phyloP scores from a whole-genome alignment of 805 yeast species.

The Cephaloascus fragrans region DNA sequence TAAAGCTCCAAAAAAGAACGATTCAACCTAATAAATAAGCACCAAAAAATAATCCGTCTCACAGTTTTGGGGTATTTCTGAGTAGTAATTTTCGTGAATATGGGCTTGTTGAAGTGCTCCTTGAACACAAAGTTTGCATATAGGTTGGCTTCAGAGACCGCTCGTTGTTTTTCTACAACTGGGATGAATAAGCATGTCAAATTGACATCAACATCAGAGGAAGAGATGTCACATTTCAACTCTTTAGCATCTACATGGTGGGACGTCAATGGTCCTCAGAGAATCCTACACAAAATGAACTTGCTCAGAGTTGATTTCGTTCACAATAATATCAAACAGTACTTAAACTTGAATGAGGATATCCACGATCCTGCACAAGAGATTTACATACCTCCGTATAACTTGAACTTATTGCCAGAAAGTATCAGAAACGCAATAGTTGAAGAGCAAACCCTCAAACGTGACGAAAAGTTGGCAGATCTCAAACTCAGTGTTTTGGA shows the following conservation, averaged over 20 bases:
- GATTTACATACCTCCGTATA: conserved; percentile 73
- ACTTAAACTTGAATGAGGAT: conserved; percentile 33
- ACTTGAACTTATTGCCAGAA: conserved; percentile 53
- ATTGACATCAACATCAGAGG: conserved; percentile 34
- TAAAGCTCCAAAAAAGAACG: no score
- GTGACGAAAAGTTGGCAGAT: conserved; percentile 22
- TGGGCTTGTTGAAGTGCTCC: no score
- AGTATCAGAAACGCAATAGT: conserved; percentile 37
- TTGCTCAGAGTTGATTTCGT: conserved; percentile 82
- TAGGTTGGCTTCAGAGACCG: no score
- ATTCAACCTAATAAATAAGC: no score
- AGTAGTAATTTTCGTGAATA: no score
- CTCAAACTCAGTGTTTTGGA: conserved; percentile 55
- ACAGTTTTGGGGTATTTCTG: no score
- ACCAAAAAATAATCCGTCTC: no score
- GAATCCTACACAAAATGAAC: conserved; percentile 93
- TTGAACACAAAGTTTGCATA: no score
- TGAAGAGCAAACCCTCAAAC: conserved; percentile 37
- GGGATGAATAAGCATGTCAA: conserved; percentile 2
- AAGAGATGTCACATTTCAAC: conserved; percentile 76
- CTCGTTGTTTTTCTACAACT: no score
- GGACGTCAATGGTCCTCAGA: conserved; percentile 89
- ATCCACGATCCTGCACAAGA: conserved; percentile 28
- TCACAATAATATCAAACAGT: conserved; percentile 41
- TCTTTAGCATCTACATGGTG: conserved; percentile 95